A percentile compares a stretch with the other conserved stretches of the same genome.
Conservation (phyloP, 1,284 basidiomycete species). For the Fistulinella cinereoalba region DNA sequence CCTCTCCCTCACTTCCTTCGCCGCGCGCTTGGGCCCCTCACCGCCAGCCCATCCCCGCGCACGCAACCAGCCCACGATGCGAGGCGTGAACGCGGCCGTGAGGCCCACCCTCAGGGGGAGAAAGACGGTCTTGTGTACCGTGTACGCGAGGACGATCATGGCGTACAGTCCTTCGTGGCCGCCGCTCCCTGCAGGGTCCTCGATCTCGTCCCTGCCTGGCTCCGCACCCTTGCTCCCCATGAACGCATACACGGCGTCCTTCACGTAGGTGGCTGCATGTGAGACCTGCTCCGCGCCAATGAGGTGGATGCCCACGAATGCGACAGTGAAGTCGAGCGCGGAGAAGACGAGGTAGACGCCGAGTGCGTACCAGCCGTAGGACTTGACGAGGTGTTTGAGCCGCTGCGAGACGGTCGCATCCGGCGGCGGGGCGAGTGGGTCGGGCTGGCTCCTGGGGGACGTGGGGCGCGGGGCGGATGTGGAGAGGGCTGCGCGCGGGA, state of each 20-base stretch:
- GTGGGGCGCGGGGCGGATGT: constrained; percentile 40
- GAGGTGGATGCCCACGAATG: constrained; percentile 82
- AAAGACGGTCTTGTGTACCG: constrained; percentile 93
- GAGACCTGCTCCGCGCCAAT: constrained; percentile 90
- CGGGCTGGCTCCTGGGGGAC: neutral
- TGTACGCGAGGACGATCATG: constrained; percentile 90
- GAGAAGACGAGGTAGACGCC: constrained; percentile 78
- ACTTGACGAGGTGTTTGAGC: constrained; percentile 83
- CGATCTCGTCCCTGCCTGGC: constrained; percentile 60
- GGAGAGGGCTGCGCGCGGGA: constrained; percentile 49
- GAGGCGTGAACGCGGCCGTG: constrained; percentile 86
- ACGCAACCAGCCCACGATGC: constrained; percentile 76
- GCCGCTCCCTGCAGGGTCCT: constrained; percentile 29
- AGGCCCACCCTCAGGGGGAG: constrained; percentile 88
- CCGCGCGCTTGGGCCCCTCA: constrained; percentile 64
- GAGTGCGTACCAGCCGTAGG: constrained; percentile 92
- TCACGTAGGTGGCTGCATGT: constrained; percentile 58
- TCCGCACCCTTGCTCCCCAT: constrained; percentile 54
- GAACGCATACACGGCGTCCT: constrained; percentile 43
- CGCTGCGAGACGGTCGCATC: constrained; percentile 63
- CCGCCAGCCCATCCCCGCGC: constrained; percentile 73
- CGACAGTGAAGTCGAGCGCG: constrained; percentile 75
- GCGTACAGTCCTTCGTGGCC: constrained; percentile 80
- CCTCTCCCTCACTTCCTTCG: constrained; percentile 59
- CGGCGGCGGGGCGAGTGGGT: constrained; percentile 33